Evolutionary conservation across 2,329 filamentous ascomycete species (phyloP).

Genomic region (Knoxdaviesia proteae): DNA sequence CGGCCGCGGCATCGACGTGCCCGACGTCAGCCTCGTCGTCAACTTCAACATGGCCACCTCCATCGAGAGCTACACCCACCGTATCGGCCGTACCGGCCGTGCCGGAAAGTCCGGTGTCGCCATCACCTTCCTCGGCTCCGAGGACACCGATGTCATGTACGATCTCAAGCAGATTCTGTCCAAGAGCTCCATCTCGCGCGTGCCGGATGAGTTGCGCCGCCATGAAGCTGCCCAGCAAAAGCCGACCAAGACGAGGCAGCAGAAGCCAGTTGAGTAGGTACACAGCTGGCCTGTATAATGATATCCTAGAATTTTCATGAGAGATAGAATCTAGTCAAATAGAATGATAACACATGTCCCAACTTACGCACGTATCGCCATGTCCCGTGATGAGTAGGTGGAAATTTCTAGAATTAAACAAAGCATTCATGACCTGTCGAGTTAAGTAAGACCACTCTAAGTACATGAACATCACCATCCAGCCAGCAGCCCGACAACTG

Average conservation of each 20-base stretch:
- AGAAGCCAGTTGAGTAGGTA: slow-evolving; percentile 3
- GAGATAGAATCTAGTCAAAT: too few relatives aligned
- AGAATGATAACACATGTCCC: too few relatives aligned
- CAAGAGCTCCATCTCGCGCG: slow-evolving; percentile 71
- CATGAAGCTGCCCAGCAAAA: slow-evolving; percentile 86
- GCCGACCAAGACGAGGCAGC: slow-evolving; percentile 21
- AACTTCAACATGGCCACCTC: slow-evolving; percentile 97
- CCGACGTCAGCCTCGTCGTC: slow-evolving; percentile 79
- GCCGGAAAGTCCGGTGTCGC: slow-evolving; percentile 92
- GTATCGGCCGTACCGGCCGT: slow-evolving; percentile 90
- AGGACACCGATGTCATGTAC: slow-evolving; percentile 80
- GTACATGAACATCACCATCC: too few relatives aligned
- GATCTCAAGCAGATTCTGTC: slow-evolving; percentile 89
- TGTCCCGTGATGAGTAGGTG: too few relatives aligned
- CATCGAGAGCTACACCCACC: slow-evolving; percentile 92
- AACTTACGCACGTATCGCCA: too few relatives aligned
- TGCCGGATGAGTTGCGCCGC: slow-evolving; percentile 76
- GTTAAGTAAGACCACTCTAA: too few relatives aligned
- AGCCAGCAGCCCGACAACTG: too few relatives aligned
- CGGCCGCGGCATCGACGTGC: slow-evolving; percentile 92
- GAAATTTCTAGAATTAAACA: too few relatives aligned
- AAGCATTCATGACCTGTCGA: too few relatives aligned
- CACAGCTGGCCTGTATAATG: background rate
- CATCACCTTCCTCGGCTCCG: slow-evolving; percentile 82
- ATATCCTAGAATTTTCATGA: too few relatives aligned